Base-by-base conservation (phyloP, 768 basidiomycete genomes). In the Mycena venus region DNA sequence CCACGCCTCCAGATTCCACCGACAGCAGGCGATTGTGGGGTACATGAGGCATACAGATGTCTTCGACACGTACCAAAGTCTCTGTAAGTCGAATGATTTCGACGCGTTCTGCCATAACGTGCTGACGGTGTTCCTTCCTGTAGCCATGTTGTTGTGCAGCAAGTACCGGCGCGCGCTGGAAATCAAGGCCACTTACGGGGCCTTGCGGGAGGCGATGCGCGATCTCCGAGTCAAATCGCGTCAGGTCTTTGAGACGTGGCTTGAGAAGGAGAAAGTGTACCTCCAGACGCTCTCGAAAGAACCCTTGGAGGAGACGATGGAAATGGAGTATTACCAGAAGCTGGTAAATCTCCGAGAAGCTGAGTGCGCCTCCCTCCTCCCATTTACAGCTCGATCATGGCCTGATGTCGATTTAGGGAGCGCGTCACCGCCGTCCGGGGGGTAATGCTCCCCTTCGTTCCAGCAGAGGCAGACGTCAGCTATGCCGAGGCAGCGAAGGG, bases 271-370 rank as follows among this genome's bases (percentile, higher is more conserved):
- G 69, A 44, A 64, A 56, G 53, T 36, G 25, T 80, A 76, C 55
- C 65, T 81, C 44, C 34, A 56, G 40, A 36, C 58, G 7, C 51
- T 77, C n/a, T 68, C 70, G 34, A 69, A 51, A 25, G 79, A 78
- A 62, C 79, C 79, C 7, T 27, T 19, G 11, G 73, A 73, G 21
- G 78, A 77, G 58, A 74, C 67, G 1, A 6, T 75, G 58, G 64
- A 69, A 42, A 75, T 73, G 74, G 76, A 77, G 32, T 77, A 73
- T 55, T 68, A 61, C 47, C 42, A 74, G 31, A 73, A 71, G 31
- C 66, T 75, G n/a, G 73, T 74, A 7, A 61, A 61, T n/a, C 63
- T 73, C 4, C 29, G 23, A 15, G 67, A 69, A 10, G 49, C 36
- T 17, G 59, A 68, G 70, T 72, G 38, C 1, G 65, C 32, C 7